Evolutionary conservation across 1,284 basidiomycete species (phyloP).

Genomic region (Boletus austroedulis): DNA sequence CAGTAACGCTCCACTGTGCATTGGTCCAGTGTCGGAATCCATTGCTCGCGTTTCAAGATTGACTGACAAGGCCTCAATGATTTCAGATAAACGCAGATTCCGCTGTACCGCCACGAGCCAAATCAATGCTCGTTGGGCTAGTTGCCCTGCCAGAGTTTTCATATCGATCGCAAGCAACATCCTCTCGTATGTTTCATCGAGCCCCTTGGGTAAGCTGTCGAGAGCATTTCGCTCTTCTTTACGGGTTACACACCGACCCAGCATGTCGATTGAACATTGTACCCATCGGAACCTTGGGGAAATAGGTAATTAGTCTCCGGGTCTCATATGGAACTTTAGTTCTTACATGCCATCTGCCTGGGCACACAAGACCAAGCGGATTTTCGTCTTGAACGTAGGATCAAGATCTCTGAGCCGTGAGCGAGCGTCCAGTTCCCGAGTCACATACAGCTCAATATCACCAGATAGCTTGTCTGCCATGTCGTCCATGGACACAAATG

Average conservation of each 20-base stretch:
- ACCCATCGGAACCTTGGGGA: constrained; percentile 8
- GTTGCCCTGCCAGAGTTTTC: not conserved
- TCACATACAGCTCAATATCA: not conserved
- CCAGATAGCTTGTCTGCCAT: not conserved
- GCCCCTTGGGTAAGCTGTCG: not conserved
- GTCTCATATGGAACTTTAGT: not conserved
- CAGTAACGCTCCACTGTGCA: not conserved
- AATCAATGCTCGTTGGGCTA: not conserved
- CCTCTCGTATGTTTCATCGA: constrained; percentile 3
- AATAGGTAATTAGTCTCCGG: not conserved
- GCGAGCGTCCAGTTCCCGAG: constrained; percentile 1
- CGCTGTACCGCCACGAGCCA: not conserved
- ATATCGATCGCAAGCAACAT: not conserved
- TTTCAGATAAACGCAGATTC: not conserved
- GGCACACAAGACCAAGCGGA: not conserved
- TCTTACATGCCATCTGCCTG: constrained; percentile 1
- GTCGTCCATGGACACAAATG: not conserved
- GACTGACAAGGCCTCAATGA: constrained; percentile 1
- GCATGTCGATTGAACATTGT: constrained; percentile 4
- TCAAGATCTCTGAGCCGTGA: not conserved
- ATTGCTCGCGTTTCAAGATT: not conserved
- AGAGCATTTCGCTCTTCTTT: not conserved
- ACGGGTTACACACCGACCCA: not conserved
- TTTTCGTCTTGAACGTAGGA: not conserved
- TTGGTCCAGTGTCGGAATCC: not conserved